Base-by-base conservation (phyloP, 139 green algal genomes). In the Yamagishiella unicocca region DNA sequence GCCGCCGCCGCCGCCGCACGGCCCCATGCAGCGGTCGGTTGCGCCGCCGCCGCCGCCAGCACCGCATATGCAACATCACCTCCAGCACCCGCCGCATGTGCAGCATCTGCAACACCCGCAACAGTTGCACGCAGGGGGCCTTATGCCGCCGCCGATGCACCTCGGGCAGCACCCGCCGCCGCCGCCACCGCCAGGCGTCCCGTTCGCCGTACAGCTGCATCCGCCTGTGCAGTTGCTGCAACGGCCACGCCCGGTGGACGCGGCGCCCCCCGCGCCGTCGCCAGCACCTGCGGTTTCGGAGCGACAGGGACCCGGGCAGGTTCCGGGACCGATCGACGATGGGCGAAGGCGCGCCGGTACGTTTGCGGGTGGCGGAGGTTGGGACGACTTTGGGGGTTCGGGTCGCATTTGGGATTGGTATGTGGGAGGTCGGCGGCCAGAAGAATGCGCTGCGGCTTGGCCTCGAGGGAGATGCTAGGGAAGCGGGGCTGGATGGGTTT, bases 1-100 rank as follows among this genome's bases (percentile, higher is more conserved):
- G n/a, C 74, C 73, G 40, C 73, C 73, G 73, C 73, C 74, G 74
- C 74, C 74, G 46, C 74, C 74, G 17, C 45, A n/a, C 22, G 21
- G 21, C 46, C 6, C 31, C 31, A 53, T 45, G 46, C 45, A 46
- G 46, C 74, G 45, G 53, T 0, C 6, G 45, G 0, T 19, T 46
- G 9, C 31, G 0, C 46, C 50, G 17, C 46, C 45, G 14, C 46
- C 45, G 70, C 70, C 70, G 70, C 40, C 4, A 24, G 24, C 19
- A 17, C 37, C 31, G 10, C 68, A 50, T 33, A 35, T 54, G 37
- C 68, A 53, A 27, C 68, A 50, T 19, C 68, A 27, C 19, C 8
- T 54, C 19, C 37, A 27, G 35, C 68, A 14, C 6, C 68, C 68
- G 38, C 68, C 35, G 68, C 68, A 8, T 19, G 37, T 31, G 37